These are phyloP conservation scores for Scortechinia acanthostroma DNA, from an alignment of 2,329 filamentous ascomycete species.

Conservation along the genomic window DNA sequence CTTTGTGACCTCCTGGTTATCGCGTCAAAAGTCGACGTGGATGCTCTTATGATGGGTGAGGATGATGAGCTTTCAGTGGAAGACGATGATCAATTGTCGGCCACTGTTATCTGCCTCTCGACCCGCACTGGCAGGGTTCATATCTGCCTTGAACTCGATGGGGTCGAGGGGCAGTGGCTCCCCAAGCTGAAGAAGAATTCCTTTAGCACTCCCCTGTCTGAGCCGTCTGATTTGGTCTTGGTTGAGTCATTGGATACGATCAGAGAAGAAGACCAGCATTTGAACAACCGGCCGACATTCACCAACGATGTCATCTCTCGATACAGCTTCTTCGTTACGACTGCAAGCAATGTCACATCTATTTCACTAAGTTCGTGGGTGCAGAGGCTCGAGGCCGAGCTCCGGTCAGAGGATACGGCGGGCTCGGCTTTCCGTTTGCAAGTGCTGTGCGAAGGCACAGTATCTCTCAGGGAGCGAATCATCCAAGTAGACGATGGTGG, in stretches of 20 bases:
- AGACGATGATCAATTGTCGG: slow-evolving; percentile 39
- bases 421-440: slow-evolving; percentile 48
- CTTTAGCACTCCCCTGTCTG: slow-evolving; percentile 27
- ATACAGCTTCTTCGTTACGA: slow-evolving; percentile 52
- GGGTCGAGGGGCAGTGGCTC: slow-evolving; percentile 56
- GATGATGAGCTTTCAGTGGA: slow-evolving; percentile 32
- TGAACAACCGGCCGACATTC: slow-evolving; percentile 40
- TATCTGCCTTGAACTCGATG: slow-evolving; percentile 52
- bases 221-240: slow-evolving; percentile 29
- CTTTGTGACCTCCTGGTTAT: slow-evolving; percentile 54
- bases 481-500: background rate
- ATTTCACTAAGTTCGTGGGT: slow-evolving; percentile 49
- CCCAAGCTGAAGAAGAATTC: slow-evolving; percentile 31
- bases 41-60: slow-evolving; percentile 39
- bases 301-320: slow-evolving; percentile 43
- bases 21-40: slow-evolving; percentile 38
- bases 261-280: slow-evolving; percentile 10
- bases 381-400: slow-evolving; percentile 43
- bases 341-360: slow-evolving; percentile 39
- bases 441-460: slow-evolving; percentile 40
- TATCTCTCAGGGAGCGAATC: slow-evolving; percentile 7
- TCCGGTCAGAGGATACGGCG: slow-evolving; percentile 37
- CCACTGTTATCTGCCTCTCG: slow-evolving; percentile 47
- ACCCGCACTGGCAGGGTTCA: slow-evolving; percentile 46
- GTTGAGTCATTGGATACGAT: slow-evolving; percentile 33